Evolutionary conservation across 805 yeast genomes (phyloP).

Genomic region (Hanseniaspora vineae): DNA sequence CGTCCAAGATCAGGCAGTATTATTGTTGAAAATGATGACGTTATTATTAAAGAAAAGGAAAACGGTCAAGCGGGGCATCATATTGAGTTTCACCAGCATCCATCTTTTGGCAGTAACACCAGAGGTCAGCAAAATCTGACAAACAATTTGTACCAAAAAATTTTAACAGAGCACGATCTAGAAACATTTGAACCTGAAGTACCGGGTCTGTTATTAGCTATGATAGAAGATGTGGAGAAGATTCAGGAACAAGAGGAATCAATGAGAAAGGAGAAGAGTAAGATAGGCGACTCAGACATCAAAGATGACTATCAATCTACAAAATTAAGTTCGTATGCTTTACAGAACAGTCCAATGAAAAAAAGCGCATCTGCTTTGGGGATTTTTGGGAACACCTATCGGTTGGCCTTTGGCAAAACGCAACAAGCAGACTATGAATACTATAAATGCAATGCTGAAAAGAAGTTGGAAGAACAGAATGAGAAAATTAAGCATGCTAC

Average conservation of each 20-base stretch:
- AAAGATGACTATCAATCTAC: too few species aligned
- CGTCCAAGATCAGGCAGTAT: too few species aligned
- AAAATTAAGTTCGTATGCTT: background rate
- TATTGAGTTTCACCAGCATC: too few species aligned
- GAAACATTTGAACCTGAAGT: conserved; percentile 4
- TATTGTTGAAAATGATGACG: too few species aligned
- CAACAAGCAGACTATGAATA: conserved; percentile 23
- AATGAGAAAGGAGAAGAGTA: background rate
- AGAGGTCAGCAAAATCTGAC: background rate
- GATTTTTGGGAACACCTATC: conserved; percentile 21
- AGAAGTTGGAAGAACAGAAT: background rate
- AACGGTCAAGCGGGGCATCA: too few species aligned
- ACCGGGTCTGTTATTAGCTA: conserved; percentile 2
- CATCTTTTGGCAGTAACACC: too few species aligned
- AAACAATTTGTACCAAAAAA: conserved; percentile 1
- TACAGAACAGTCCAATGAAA: conserved; percentile 5
- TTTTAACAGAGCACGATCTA: conserved; percentile 3
- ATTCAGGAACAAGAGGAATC: background rate
- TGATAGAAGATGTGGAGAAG: conserved; percentile 1
- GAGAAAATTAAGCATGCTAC: background rate
- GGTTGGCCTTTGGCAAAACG: conserved; percentile 20
- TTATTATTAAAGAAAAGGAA: too few species aligned
- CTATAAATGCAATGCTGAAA: conserved; percentile 25
- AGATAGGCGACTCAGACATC: background rate
- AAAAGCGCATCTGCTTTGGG: conserved; percentile 18